Evolutionary conservation across 306 rosid genomes (phyloP), one percentile per base, ranked within the genome.

Genomic region (Vigna radiata): DNA sequence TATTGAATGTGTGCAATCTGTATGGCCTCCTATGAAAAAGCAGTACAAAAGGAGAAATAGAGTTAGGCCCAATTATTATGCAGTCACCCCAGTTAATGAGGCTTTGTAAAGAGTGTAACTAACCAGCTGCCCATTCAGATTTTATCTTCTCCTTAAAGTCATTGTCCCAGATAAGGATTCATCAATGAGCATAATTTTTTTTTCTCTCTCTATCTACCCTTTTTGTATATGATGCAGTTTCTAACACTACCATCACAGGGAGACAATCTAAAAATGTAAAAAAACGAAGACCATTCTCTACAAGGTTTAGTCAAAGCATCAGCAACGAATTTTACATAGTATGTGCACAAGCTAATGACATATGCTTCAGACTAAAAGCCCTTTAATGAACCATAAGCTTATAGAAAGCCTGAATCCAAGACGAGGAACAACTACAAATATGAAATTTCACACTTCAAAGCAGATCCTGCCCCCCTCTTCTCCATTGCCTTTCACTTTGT

Each of bases 331-430:
- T 47, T 55, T 14, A 76, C 15, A 72, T 23, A 59, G 19, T 6
- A 66, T 47, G 39, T 68, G 56, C 23, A 77, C 33, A 69, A 52
- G 52, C 58, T 61, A 62, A 54, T 43, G 63, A 48, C 14, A 46
- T 65, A 61, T 31, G 19, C 72, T 54, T 69, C 18, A 11, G 66
- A 69, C 68, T 50, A 39, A 10, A 31, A 54, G 54, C 46, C 54
- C 61, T 54, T 81, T 54, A 71, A 31, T 39, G 53, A 46, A 39
- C 72, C 67, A 67, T 29, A 67, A 59, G 67, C 52, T 73, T 56
- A 49, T 62, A 25, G 50, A 53, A 37, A 70, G 48, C 43, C 50
- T 8, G 48, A 58, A 4, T 6, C 76, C 41, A 55, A 69, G 73
- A 49, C 14, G 19, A 39, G 43, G 53, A 67, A 63, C 19, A 77